Evolutionary conservation across 352 stramenopile species (phyloP), one percentile per base, ranked within the genome.

Genomic region (Phytophthora citricola): DNA sequence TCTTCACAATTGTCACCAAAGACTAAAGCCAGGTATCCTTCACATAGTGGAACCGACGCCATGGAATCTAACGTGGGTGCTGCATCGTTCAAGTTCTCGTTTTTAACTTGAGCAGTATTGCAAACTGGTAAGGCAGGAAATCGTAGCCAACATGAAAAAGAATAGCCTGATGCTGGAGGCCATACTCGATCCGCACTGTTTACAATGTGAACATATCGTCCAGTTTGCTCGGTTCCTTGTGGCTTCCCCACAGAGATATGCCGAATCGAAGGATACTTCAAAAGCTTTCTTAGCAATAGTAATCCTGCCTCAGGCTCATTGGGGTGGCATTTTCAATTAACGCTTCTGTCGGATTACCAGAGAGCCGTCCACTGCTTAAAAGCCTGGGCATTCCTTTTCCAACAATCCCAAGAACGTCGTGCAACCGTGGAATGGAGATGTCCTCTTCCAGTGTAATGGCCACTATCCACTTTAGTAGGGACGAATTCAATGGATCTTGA

Each of bases 161-260:
- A 91, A 47, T 93, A 95, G 10, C 85, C 87, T 31, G 79, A 89
- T 32, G 78, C 69, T 15, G 87, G 80, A 26, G 87, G 87, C 87
- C 87, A 95, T 9, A 78, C 34, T 29, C 79, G 79, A 59, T 92
- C 85, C 8, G 49, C 50, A 49, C 62, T 81, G 41, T 89, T 90
- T 12, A 89, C 75, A 52, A 92, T 66, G 39, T 92, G 82, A 17
- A 91, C 68, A 32, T 92, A 92, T 29, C 78, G 71, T 10, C 81
- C 85, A 31, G 77, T 80, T 69, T 87, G 83, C 15, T 61, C 72
- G 6, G 68, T 63, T 44, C 71, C 69, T 27, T 86, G 76, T 22
- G 83, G 78, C 11, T 84, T 89, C 1, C 81, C 80, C 12, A 94
- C 79, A 8, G 64, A 56, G 8, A 82, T 73, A 55, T 92, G 79